A percentile compares a stretch with the other conserved stretches of the same genome.
These are phyloP conservation scores for Ormosia emarginata DNA, from an alignment of 306 rosid genomes.

Conservation along the genomic window DNA sequence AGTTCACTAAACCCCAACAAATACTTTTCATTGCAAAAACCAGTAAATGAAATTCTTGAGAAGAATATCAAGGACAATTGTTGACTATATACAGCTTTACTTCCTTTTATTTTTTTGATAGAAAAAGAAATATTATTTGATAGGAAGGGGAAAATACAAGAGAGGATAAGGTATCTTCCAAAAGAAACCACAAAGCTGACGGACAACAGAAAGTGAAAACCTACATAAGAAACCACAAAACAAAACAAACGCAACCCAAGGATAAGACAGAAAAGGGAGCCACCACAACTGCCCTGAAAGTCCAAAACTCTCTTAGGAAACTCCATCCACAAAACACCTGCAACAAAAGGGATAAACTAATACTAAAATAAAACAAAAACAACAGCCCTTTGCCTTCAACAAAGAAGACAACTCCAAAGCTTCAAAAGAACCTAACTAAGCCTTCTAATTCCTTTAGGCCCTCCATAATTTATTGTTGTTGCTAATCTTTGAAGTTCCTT, in stretches of 20 bases:
- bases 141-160: background rate
- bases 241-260: background rate
- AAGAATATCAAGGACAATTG: background rate
- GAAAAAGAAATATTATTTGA: background rate
- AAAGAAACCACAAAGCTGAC: background rate
- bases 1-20: background rate
- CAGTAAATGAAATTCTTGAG: background rate
- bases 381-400: too few relatives aligned
- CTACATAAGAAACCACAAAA: too few relatives aligned
- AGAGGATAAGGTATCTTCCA: too few relatives aligned
- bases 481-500: background rate
- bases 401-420: too few relatives aligned
- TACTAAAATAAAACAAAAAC: too few relatives aligned
- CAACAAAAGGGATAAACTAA: background rate
- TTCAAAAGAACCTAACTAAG: too few relatives aligned
- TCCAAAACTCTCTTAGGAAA: background rate
- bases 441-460: too few relatives aligned
- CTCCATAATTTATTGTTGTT: background rate
- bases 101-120: background rate
- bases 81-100: background rate
- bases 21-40: background rate
- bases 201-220: too few relatives aligned
- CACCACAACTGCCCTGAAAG: background rate
- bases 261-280: background rate
- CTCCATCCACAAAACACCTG: background rate